Evolutionary conservation across 129 eudicot genomes (phyloP), one percentile per base, ranked within the genome.

Genomic region (Glebionis coronaria): DNA sequence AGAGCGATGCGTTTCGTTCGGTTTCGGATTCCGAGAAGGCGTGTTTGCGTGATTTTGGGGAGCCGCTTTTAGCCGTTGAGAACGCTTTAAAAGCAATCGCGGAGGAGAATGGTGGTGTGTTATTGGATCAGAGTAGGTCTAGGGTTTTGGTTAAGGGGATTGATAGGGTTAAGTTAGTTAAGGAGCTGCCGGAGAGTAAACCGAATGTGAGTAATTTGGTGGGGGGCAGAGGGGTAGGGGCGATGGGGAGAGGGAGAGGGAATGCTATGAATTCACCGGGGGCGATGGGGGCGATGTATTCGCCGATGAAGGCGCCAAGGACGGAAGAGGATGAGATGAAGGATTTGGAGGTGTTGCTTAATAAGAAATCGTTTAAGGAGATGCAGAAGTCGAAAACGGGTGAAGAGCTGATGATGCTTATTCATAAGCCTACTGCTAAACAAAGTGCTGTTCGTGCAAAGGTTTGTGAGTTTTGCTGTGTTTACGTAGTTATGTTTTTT

Each of bases 381-480:
- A 0, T 82, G 77, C 98, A 88, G 86, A 93, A 93, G 64, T 93
- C 98, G 2, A 88, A 93, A 74, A 84, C 98, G 4, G 98, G 98
- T 9, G 97, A 93, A 71, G 98, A 93, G 82, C 77, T 93, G 38
- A 54, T 93, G 84, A 92, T 86, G 59, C 95, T 93, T 64, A 88
- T 93, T 56, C 98, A 86, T 60, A 78, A 96, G 25, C 98, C 98
- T 14, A 93, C 98, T 68, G 98, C 98, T 6, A 88, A 71, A 74
- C 97, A 93, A 86, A 88, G 87, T 52, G 96, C 96, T 44, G 92
- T 86, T 61, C 96, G 95, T 60, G 98, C 86, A 56, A 93, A 86
- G 90, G 98, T 92, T 60, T 2, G 9, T 35, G 9, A 35, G 7
- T 35, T 35, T 6, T 0, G n/a, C 2, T 21, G 23, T 79, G 21